phyloP scores from a whole-genome alignment of 2,329 filamentous ascomycete genomes.

The Aspergillus fumigatus region DNA sequence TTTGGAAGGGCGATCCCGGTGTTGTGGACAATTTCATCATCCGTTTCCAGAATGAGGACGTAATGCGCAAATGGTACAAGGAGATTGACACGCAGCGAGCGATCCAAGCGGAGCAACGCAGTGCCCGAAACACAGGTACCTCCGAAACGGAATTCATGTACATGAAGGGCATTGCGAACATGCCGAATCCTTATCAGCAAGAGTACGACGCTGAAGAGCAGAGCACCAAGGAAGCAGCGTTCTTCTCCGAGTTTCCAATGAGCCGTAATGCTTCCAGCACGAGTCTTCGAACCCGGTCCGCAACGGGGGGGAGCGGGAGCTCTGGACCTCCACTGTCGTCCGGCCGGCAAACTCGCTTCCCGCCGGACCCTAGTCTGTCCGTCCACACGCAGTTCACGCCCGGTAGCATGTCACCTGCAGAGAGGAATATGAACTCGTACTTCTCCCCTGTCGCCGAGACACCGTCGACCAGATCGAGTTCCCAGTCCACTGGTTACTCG shows the following conservation, averaged over 20 bases:
- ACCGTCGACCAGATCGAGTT: conserved; percentile 53
- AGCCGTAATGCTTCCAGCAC: conserved; percentile 68
- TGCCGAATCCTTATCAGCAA: conserved; percentile 78
- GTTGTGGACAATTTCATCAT: conserved; percentile 97
- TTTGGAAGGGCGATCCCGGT: conserved; percentile 95
- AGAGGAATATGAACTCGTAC: conserved; percentile 72
- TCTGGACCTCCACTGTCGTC: conserved; percentile 30
- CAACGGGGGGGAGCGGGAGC: conserved; percentile 57
- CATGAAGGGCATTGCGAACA: conserved; percentile 61
- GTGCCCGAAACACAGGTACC: conserved; percentile 50
- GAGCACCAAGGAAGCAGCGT: conserved; percentile 30
- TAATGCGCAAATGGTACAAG: conserved; percentile 85
- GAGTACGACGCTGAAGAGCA: conserved; percentile 55
- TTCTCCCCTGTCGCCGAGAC: conserved; percentile 80
- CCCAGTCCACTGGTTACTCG: conserved; percentile 63
- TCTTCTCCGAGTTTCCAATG: conserved; percentile 48
- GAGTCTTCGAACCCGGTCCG: conserved; percentile 70
- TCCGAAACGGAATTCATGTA: conserved; percentile 74
- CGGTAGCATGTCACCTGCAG: conserved; percentile 54
- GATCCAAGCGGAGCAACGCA: conserved; percentile 50
- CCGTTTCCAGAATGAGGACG: conserved; percentile 85
- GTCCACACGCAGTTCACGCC: conserved; percentile 60
- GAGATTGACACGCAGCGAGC: conserved; percentile 72
- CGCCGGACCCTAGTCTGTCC: conserved; percentile 61
- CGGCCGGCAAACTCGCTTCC: conserved; percentile 66